A percentile compares a stretch with the other conserved stretches of the same genome.
Evolutionary conservation across 192 early-diverging fungal genomes (phyloP).

Genomic region (Funneliformis mosseae): DNA sequence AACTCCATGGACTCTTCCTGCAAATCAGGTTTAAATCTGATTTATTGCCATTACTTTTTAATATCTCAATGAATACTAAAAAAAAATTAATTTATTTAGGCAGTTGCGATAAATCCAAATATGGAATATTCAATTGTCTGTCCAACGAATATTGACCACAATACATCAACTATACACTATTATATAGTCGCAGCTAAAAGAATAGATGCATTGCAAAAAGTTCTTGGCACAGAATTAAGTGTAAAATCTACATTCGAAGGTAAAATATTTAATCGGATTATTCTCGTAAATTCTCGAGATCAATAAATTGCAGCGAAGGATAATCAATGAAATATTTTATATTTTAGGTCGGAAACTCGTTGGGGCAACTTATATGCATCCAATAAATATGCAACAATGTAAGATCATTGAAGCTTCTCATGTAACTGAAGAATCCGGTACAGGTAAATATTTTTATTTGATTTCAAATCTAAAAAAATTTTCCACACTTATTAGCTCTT

Average conservation of each 20-base stretch:
- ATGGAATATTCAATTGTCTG: slow-evolving; percentile 60
- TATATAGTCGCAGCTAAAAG: slow-evolving; percentile 53
- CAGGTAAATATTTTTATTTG: slow-evolving; percentile 31
- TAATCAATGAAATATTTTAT: slow-evolving; percentile 16
- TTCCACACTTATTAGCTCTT: too few relatives aligned
- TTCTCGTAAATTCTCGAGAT: neutral
- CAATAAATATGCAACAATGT: slow-evolving; percentile 48
- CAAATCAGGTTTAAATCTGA: slow-evolving; percentile 52
- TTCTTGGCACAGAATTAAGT: slow-evolving; percentile 4
- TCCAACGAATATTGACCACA: slow-evolving; percentile 1
- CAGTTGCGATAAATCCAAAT: slow-evolving; percentile 68
- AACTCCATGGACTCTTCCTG: slow-evolving; percentile 81
- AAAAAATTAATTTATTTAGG: slow-evolving; percentile 39
- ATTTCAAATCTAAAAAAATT: neutral
- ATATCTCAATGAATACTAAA: too few relatives aligned
- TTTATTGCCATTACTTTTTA: too few relatives aligned
- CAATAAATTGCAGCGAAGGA: neutral
- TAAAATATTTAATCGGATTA: neutral
- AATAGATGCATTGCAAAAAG: slow-evolving; percentile 37
- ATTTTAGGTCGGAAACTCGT: slow-evolving; percentile 53
- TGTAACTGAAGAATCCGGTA: slow-evolving; percentile 73
- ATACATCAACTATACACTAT: slow-evolving; percentile 3
- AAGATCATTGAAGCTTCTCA: slow-evolving; percentile 66
- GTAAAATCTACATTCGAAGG: slow-evolving; percentile 14
- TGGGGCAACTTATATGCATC: slow-evolving; percentile 59